Evolutionary conservation across 805 yeast genomes (phyloP).

Genomic region (Osmozyma mogii): DNA sequence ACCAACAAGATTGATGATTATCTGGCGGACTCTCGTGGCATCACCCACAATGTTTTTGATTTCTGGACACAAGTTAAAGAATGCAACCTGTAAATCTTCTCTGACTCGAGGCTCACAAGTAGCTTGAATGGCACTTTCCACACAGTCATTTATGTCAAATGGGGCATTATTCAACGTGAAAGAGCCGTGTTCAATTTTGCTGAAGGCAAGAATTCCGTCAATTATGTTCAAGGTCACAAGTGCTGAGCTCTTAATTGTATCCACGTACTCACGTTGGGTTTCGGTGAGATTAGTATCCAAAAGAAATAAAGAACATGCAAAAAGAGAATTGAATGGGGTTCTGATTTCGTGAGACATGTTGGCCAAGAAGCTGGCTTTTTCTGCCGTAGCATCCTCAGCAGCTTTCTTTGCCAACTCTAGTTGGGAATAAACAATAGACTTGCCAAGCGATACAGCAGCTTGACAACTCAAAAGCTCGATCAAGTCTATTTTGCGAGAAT

Average conservation of each 20-base stretch:
- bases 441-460: constrained; percentile 44
- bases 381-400: constrained; percentile 48
- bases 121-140: constrained; percentile 40
- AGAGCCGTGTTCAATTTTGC: constrained; percentile 49
- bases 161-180: constrained; percentile 36
- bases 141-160: constrained; percentile 36
- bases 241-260: constrained; percentile 43
- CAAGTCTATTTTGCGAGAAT: constrained; percentile 30
- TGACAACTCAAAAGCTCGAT: constrained; percentile 40
- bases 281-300: constrained; percentile 38
- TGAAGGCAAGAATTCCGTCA: constrained; percentile 47
- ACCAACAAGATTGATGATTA: constrained; percentile 44
- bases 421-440: constrained; percentile 38
- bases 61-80: constrained; percentile 32
- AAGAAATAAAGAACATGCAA: constrained; percentile 42
- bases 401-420: constrained; percentile 36
- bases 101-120: constrained; percentile 41
- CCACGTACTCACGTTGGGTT: constrained; percentile 43
- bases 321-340: constrained; percentile 46
- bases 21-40: constrained; percentile 42
- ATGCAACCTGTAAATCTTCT: constrained; percentile 38
- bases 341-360: constrained; percentile 54
- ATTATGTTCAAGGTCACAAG: constrained; percentile 45
- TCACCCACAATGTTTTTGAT: constrained; percentile 38
- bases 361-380: constrained; percentile 44